Percentiles rank a stretch among this genome's conserved stretches.
phyloP scores from a whole-genome alignment of 495 filamentous ascomycete genomes.

The Trichocladium antarcticum region DNA sequence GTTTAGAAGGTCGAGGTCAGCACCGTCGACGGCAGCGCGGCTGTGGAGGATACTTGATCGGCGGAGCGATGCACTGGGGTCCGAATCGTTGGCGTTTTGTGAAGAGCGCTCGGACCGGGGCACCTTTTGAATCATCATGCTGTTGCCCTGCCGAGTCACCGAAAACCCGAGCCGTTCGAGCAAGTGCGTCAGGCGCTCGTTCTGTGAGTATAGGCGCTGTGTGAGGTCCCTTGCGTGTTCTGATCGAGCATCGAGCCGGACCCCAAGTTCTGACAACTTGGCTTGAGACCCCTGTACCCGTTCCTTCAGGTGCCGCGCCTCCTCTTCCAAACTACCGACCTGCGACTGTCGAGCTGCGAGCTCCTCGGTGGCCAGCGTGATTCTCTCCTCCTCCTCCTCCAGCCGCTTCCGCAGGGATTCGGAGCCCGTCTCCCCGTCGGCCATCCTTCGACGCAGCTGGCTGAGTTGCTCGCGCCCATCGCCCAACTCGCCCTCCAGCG shows the following conservation, averaged over 20 bases:
- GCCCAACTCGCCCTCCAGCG: conserved; percentile 52
- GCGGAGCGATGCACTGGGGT: conserved; percentile 49
- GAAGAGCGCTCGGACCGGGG: conserved; percentile 49
- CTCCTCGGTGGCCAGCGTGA: conserved; percentile 49
- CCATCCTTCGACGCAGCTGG: conserved; percentile 54
- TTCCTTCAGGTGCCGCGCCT: conserved; percentile 48
- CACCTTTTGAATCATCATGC: conserved; percentile 66
- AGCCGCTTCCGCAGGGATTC: conserved; percentile 62
- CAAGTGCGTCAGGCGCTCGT: conserved; percentile 62
- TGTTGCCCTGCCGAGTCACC: conserved; percentile 58
- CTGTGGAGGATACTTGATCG: conserved; percentile 35
- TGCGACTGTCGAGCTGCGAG: conserved; percentile 55
- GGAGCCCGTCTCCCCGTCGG: conserved; percentile 68
- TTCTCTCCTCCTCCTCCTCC: conserved; percentile 55
- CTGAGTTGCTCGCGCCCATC: conserved; percentile 55
- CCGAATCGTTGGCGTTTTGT: conserved; percentile 44
- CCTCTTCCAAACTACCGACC: conserved; percentile 55
- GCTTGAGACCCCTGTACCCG: conserved; percentile 43
- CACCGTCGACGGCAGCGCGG: conserved; percentile 30
- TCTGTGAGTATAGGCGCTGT: conserved; percentile 63
- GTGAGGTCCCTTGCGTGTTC: conserved; percentile 68
- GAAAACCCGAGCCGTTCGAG: conserved; percentile 79
- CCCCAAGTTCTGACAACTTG: conserved; percentile 38
- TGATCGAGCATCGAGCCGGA: conserved; percentile 52
- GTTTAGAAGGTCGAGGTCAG: conserved; percentile 55